Conservation (phyloP, 176 grass and related monocot genomes). For the Microstegium vimineum region DNA sequence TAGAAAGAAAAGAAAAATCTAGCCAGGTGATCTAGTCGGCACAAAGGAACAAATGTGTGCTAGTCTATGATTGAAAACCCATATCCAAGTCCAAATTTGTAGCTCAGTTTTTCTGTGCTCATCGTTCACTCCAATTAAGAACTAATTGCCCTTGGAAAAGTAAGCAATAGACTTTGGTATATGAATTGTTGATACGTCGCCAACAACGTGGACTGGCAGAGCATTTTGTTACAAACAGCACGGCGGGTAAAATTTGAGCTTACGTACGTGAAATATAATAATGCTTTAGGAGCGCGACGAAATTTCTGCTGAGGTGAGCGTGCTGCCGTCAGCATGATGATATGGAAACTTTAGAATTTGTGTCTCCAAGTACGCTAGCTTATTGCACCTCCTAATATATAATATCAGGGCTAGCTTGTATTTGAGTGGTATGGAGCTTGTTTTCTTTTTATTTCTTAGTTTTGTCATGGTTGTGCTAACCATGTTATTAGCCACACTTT, state of each 20-base stretch:
- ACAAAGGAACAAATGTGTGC: background rate
- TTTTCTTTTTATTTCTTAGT: too few relatives aligned
- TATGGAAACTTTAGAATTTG: background rate
- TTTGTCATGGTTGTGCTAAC: too few relatives aligned
- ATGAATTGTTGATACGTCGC: background rate
- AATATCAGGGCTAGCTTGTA: too few relatives aligned
- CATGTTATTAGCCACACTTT: background rate
- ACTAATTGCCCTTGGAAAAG: background rate
- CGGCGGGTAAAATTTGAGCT: background rate
- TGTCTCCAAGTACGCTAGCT: background rate
- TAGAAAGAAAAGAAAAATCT: background rate
- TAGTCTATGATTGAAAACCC: background rate
- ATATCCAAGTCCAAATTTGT: background rate
- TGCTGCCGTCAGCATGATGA: conserved; percentile 6
- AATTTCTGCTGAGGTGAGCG: background rate
- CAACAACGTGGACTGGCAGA: background rate
- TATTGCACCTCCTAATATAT: background rate
- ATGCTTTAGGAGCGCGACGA: background rate
- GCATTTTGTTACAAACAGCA: background rate
- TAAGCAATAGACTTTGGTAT: background rate
- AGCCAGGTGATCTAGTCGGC: background rate
- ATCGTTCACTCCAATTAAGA: background rate
- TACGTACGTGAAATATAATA: background rate
- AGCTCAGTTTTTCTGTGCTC: background rate
- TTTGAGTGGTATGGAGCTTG: background rate